A percentile compares a stretch with the other conserved stretches of the same genome.
phyloP scores from a whole-genome alignment of 148 eudicot species.

The Fallopia convolvulus region DNA sequence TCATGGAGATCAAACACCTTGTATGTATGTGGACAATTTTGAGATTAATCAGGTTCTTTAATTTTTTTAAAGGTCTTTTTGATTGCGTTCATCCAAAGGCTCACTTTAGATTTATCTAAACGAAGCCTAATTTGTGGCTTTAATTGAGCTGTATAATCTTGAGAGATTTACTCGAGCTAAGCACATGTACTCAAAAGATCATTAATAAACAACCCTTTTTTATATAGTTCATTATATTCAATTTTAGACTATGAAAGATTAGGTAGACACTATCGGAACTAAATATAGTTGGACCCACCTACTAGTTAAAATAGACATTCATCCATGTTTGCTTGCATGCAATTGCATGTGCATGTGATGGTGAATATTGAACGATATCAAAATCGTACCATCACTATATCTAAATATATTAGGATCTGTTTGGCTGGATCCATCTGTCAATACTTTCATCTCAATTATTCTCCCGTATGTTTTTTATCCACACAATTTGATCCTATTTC shows the following conservation, averaged over 20 bases:
- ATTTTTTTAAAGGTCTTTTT: too few species aligned
- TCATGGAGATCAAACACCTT: too few species aligned
- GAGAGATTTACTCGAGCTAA: not conserved
- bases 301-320: not conserved
- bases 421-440: constrained; percentile 15
- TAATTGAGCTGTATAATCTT: not conserved
- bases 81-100: too few species aligned
- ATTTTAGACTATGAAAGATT: not conserved
- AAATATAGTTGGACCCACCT: not conserved
- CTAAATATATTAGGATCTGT: not conserved
- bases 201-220: too few species aligned
- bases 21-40: not conserved
- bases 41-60: not conserved
- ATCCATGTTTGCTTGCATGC: not conserved
- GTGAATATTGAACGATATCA: constrained; percentile 6
- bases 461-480: not conserved
- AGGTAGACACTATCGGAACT: not conserved
- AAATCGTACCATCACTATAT: not conserved
- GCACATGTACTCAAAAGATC: too few species aligned
- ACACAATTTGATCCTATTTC: not conserved
- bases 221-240: too few species aligned
- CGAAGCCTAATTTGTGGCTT: not conserved
- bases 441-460: constrained; percentile 7
- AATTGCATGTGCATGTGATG: constrained; percentile 5
- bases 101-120: not conserved